phyloP scores from a whole-genome alignment of 768 basidiomycete species.

The Pleurotus giganteus region DNA sequence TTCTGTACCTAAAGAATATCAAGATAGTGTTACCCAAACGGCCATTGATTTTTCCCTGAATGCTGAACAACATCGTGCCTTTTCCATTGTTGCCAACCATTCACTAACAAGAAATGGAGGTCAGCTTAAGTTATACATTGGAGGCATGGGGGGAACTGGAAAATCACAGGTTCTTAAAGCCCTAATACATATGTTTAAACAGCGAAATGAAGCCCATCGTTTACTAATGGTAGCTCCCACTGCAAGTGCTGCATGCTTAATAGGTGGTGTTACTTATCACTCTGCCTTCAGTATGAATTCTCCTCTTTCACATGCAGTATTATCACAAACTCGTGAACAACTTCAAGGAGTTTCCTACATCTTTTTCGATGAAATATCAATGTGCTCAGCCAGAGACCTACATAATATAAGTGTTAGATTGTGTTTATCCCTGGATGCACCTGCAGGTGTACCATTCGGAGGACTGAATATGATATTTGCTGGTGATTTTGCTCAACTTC shows the following conservation, averaged over 20 bases:
- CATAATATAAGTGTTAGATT: slow-evolving; percentile 28
- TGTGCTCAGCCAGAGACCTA: slow-evolving; percentile 32
- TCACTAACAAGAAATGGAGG: slow-evolving; percentile 7
- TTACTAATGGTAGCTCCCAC: slow-evolving; percentile 25
- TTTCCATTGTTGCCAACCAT: slow-evolving; percentile 29
- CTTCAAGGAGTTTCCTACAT: slow-evolving; percentile 30
- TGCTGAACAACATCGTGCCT: slow-evolving; percentile 29
- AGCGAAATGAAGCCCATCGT: slow-evolving; percentile 23
- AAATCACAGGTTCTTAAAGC: slow-evolving; percentile 31
- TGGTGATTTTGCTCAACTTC: slow-evolving; percentile 39
- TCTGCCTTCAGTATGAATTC: slow-evolving; percentile 12
- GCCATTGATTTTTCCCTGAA: slow-evolving; percentile 19
- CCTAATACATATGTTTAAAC: slow-evolving; percentile 19
- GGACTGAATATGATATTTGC: slow-evolving; percentile 32
- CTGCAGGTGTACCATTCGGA: slow-evolving; percentile 22
- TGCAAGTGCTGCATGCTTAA: slow-evolving; percentile 22
- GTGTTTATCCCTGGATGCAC: slow-evolving; percentile 15
- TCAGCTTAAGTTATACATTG: slow-evolving; percentile 29
- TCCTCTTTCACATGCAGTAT: background rate
- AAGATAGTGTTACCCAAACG: background rate
- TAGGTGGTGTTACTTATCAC: slow-evolving; percentile 25
- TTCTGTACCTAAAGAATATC: background rate
- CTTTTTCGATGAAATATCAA: slow-evolving; percentile 41
- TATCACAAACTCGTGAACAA: slow-evolving; percentile 1
- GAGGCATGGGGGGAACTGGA: slow-evolving; percentile 32